Percentiles rank a stretch among this genome's conserved stretches.
Conservation (phyloP, 257 asterid species). For the Gardenia jasminoides region DNA sequence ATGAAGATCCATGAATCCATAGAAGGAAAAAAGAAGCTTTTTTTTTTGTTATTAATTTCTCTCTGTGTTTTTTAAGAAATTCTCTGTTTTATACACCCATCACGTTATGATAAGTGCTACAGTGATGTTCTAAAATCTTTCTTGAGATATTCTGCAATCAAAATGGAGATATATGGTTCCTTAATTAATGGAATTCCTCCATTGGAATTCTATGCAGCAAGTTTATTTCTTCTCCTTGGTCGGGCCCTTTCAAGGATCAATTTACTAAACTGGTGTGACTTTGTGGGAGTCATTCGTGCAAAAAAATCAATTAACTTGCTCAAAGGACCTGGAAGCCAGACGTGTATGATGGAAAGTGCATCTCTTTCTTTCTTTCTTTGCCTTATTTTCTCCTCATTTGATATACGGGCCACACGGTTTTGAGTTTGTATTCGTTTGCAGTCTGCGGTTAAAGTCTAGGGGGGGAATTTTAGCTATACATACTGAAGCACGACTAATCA, state of each 20-base stretch:
- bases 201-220: too few species aligned
- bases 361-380: neutral
- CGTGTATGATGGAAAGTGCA: neutral
- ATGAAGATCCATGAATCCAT: too few species aligned
- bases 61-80: too few species aligned
- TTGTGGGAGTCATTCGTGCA: neutral
- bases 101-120: too few species aligned
- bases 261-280: neutral
- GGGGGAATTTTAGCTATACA: neutral
- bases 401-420: neutral
- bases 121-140: too few species aligned
- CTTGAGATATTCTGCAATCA: too few species aligned
- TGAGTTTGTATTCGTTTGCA: neutral
- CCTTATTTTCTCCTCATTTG: neutral
- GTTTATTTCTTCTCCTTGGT: too few species aligned
- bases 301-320: neutral
- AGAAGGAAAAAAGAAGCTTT: too few species aligned
- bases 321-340: slow-evolving; percentile 10
- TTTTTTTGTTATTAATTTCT: too few species aligned
- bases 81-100: too few species aligned
- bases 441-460: neutral
- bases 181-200: too few species aligned
- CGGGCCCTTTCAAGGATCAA: neutral
- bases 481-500: neutral
- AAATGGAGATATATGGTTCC: too few species aligned